These are phyloP conservation scores for Thelonectria olida DNA, from an alignment of 2,329 filamentous ascomycete genomes.

Conservation along the genomic window DNA sequence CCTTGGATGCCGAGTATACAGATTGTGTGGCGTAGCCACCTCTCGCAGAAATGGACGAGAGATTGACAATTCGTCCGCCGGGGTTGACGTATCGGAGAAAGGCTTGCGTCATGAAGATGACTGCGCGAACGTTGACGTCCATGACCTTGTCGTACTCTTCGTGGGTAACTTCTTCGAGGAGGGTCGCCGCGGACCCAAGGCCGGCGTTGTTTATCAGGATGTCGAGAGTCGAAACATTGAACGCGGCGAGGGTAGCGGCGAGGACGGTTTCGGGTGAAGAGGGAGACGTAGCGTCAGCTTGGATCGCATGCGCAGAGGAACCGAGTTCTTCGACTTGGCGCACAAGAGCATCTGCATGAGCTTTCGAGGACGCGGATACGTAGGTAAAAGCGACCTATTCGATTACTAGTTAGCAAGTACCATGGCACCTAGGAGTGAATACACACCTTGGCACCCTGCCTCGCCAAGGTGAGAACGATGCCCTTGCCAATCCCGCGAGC, in stretches of 20 bases:
- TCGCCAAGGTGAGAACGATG: constrained; percentile 9
- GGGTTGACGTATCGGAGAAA: background rate
- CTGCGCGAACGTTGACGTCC: constrained; percentile 1
- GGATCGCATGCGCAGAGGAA: background rate
- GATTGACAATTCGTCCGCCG: constrained; percentile 12
- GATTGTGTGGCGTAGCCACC: constrained; percentile 2
- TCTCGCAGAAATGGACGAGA: constrained; percentile 16
- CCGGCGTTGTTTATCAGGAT: constrained; percentile 16
- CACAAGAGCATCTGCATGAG: too few species aligned
- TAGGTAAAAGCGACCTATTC: too few species aligned
- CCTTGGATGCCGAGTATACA: constrained; percentile 13
- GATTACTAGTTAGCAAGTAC: too few species aligned
- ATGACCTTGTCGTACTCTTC: constrained; percentile 1
- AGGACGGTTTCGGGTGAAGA: background rate
- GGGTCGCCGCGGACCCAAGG: background rate
- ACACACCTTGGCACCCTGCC: constrained; percentile 9
- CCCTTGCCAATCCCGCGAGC: constrained; percentile 16
- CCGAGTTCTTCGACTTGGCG: background rate
- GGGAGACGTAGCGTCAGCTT: background rate
- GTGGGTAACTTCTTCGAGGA: background rate
- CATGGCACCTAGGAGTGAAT: background rate
- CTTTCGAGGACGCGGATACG: too few species aligned
- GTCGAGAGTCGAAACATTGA: background rate
- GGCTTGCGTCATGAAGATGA: constrained; percentile 16
- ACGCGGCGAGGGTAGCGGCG: background rate